Evolutionary conservation across 176 grass and related monocot genomes (phyloP), one percentile per base, ranked within the genome.

Genomic region (Aegilops umbellulata): DNA sequence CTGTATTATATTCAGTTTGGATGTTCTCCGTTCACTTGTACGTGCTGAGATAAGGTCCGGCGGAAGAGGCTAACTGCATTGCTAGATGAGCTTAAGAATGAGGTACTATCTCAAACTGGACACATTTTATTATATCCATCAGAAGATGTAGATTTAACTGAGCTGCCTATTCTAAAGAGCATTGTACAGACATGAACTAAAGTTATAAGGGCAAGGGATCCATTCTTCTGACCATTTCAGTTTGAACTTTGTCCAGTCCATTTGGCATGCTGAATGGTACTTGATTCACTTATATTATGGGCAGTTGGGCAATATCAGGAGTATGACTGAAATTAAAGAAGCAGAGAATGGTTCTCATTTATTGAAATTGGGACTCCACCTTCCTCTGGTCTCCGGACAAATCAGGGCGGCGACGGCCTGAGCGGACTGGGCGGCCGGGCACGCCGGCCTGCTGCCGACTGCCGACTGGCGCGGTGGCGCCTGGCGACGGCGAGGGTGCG

Each of bases 211-310:
- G n/a, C n/a, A 5, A 49, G 39, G 10, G 65, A 32, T 25, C 20
- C 73, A 34, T 78, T 81, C 24, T 84, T 83, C 38, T 83, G 44
- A 60, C 44, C 35, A 30, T 63, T 73, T 53, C 26, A 49, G 42
- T 44, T 44, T 44, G 41, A 83, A 80, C 10, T 79, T 78, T 86
- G 36, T 75, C 58, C 85, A 92, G 88, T 86, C 80, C 77, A 65
- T 79, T 63, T 95, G 88, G 83, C 86, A 90, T 87, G 79, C 57
- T 22, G 93, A 95, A 80, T 95, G 90, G 88, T 92, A 63, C 90
- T 92, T 57, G 90, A 95, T 84, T 80, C 92, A 57, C 86, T 92
- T 70, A 85, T 87, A 81, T 41, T 92, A 36, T 95, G 93, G 90
- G 90, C 90, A n/a, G n/a, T n/a, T 14, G 44, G 13, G 44, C 12